Evolutionary conservation across 768 basidiomycete species (phyloP).

Genomic region (Imleria badia): DNA sequence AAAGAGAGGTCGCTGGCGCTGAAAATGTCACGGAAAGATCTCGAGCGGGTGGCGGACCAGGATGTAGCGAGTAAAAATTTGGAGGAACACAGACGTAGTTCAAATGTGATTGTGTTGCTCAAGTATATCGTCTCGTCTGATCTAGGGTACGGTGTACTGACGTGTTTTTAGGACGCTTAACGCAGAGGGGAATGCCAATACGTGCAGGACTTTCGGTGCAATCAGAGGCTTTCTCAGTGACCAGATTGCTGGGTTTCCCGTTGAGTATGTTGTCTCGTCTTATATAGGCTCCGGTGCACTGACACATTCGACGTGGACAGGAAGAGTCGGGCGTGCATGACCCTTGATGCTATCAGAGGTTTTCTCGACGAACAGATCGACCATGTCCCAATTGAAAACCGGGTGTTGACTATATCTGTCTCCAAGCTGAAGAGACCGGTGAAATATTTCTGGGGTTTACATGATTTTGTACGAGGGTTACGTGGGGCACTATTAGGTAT

Average conservation of each 20-base stretch:
- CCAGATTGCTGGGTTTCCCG: no score
- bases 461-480: not conserved
- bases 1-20: not conserved
- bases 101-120: no score
- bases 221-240: no score
- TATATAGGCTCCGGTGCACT: not conserved
- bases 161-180: no score
- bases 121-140: no score
- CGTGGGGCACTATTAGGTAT: not conserved
- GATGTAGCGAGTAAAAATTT: no score
- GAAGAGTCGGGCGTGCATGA: not conserved
- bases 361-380: not conserved
- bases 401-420: not conserved
- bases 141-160: no score
- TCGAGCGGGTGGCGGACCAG: no score
- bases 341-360: not conserved
- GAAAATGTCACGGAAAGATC: not conserved
- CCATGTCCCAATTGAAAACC: not conserved
- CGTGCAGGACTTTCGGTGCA: no score
- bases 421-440: not conserved
- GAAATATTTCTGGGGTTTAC: conserved; percentile 1
- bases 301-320: not conserved
- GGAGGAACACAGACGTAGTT: no score
- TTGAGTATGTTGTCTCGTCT: not conserved
- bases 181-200: no score